Base-by-base conservation (phyloP, 108 stramenopile genomes). In the Nitzschia sp. region DNA sequence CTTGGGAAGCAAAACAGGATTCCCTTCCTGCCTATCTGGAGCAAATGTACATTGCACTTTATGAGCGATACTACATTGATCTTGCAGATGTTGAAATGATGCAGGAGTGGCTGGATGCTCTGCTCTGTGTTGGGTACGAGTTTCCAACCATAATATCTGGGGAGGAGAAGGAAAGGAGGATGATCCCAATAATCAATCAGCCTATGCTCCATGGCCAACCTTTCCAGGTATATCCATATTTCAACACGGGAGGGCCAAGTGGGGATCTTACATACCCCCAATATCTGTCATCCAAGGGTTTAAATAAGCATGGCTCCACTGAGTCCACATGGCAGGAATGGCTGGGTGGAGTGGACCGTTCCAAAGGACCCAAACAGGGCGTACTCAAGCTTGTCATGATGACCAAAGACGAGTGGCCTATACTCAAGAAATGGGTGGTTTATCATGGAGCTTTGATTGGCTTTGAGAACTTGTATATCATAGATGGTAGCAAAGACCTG, bases 21-120 rank as follows among this genome's bases (percentile, higher is more conserved):
- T 9, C 9, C 15, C 66, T 21, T 27, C 38, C 3, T 34, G 28
- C 11, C 13, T 11, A 9, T 19, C 47, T 29, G 54, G 69, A 79
- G 67, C 46, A 36, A 1, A 46, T 83, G 18, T 66, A 36, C 59
- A 64, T 82, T 35, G 66, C 57, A 15, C 60, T 83, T 32, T 86
- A 79, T 66, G 82, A 84, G 57, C 66, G 59, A 24, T 82, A 60
- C 15, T 71, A 75, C 48, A 38, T 86, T 24, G 75, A 28, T 13
- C 18, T 54, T 2, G 18, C 29, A 1, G 66, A 67, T 54, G 33
- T 67, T 45, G 2, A 24, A 42, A 30, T 68, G 19, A 26, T 72
- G 11, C 70, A 71, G 47, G 64, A 67, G 0, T 85, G 84, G 84
- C 11, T 85, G 17, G 27, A 19, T 11, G 67, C 72, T 23, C 71